These are phyloP conservation scores for Pholiota microspora DNA, from an alignment of 768 basidiomycete genomes.

Conservation along the genomic window DNA sequence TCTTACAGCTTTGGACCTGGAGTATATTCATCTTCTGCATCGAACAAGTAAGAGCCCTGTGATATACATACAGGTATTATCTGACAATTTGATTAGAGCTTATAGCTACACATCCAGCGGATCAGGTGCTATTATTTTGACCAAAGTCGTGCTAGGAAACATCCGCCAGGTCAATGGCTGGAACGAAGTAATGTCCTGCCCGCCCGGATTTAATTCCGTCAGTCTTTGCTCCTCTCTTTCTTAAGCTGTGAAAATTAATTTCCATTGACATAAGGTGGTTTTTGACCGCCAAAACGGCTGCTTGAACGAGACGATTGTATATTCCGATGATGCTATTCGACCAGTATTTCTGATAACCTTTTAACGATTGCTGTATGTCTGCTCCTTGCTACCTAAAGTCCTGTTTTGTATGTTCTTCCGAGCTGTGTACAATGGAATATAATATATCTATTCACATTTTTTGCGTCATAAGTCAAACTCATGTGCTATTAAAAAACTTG, in stretches of 20 bases:
- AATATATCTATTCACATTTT: no score
- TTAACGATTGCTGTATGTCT: slow-evolving; percentile 2
- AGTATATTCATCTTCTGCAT: slow-evolving; percentile 28
- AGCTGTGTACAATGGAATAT: no score
- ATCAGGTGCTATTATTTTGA: slow-evolving; percentile 24
- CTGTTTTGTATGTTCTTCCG: no score
- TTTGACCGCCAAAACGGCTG: slow-evolving; percentile 20
- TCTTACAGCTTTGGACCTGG: slow-evolving; percentile 25
- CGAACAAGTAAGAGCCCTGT: slow-evolving; percentile 26
- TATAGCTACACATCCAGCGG: slow-evolving; percentile 20
- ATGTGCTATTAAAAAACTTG: no score
- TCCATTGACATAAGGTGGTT: slow-evolving; percentile 15
- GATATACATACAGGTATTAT: not conserved
- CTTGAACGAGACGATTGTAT: slow-evolving; percentile 30
- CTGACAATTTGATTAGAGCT: slow-evolving; percentile 15
- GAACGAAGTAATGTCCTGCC: slow-evolving; percentile 23
- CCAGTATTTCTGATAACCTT: slow-evolving; percentile 31
- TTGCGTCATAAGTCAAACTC: no score
- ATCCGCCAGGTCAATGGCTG: slow-evolving; percentile 18
- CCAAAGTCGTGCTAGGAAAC: slow-evolving; percentile 29
- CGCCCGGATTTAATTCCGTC: slow-evolving; percentile 28
- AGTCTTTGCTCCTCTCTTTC: not conserved
- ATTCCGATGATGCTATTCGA: slow-evolving; percentile 30
- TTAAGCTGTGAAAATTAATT: not conserved
- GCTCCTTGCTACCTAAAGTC: no score